Evolutionary conservation across 345 rosid genomes (phyloP).

Genomic region (Citrus trifoliata): DNA sequence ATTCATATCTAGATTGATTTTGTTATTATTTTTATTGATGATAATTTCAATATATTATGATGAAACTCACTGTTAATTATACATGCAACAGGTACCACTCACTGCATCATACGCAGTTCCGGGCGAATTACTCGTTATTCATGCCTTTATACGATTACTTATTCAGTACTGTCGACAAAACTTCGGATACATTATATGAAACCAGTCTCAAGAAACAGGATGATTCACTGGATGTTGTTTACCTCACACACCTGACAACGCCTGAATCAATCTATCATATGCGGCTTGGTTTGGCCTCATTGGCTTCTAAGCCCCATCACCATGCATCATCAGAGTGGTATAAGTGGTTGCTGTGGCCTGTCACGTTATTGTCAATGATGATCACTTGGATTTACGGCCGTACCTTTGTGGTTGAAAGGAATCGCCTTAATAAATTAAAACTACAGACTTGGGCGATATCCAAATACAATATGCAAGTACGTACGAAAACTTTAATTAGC

Average conservation of each 20-base stretch:
- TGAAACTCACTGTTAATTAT: not conserved
- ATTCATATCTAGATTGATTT: no score
- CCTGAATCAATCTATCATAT: conserved; percentile 55
- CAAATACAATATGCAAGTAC: conserved; percentile 19
- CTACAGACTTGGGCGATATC: conserved; percentile 37
- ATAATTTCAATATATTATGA: not conserved
- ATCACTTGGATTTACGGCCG: conserved; percentile 22
- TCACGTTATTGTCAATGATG: conserved; percentile 28
- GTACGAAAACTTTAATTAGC: conserved; percentile 4
- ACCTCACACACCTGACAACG: conserved; percentile 58
- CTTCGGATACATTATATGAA: conserved; percentile 28
- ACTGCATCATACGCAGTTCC: conserved; percentile 50
- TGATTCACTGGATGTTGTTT: conserved; percentile 44
- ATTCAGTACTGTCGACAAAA: conserved; percentile 37
- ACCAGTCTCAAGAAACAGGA: conserved; percentile 30
- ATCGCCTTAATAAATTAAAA: conserved; percentile 24
- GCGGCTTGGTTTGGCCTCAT: conserved; percentile 46
- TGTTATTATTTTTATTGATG: no score
- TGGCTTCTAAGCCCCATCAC: conserved; percentile 45
- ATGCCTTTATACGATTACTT: conserved; percentile 55
- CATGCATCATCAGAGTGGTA: conserved; percentile 19
- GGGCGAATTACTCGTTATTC: conserved; percentile 48
- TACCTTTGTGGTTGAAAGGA: conserved; percentile 28
- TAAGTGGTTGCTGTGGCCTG: conserved; percentile 37
- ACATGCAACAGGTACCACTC: conserved; percentile 38